phyloP scores from a whole-genome alignment of 2,329 filamentous ascomycete genomes.

The Tricladium varicosporioides region DNA sequence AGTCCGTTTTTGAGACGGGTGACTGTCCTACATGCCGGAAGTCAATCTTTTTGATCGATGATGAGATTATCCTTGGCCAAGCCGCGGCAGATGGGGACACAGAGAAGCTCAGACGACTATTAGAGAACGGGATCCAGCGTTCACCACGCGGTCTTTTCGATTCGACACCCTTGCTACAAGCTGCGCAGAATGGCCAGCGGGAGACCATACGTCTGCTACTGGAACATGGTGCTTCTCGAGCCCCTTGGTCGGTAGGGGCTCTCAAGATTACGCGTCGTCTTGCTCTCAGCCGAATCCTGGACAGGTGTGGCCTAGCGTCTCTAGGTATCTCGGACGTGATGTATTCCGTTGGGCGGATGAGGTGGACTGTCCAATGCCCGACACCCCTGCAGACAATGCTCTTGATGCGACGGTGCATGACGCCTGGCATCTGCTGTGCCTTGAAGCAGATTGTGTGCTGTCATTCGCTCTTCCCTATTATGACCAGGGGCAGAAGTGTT shows the following conservation, averaged over 20 bases:
- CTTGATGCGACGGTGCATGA: slow-evolving; percentile 4
- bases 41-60: no score
- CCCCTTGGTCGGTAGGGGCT: neutral
- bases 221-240: no score
- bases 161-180: no score
- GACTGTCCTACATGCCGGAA: no score
- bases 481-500: slow-evolving; percentile 4
- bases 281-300: neutral
- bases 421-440: slow-evolving; percentile 1
- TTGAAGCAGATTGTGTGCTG: slow-evolving; percentile 5
- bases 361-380: slow-evolving; percentile 1
- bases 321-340: neutral
- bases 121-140: no score
- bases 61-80: no score
- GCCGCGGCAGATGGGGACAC: no score
- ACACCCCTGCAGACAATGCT: slow-evolving; percentile 3
- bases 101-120: no score
- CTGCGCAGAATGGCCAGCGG: no score
- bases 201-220: no score
- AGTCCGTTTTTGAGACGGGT: no score
- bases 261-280: neutral
- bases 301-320: neutral
- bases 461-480: slow-evolving; percentile 8
- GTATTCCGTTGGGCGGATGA: neutral
- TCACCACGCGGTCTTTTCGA: no score